Percentiles rank a stretch among this genome's conserved stretches.
These are phyloP conservation scores for Candida boleticola DNA, from an alignment of 805 yeast species.

Conservation along the genomic window DNA sequence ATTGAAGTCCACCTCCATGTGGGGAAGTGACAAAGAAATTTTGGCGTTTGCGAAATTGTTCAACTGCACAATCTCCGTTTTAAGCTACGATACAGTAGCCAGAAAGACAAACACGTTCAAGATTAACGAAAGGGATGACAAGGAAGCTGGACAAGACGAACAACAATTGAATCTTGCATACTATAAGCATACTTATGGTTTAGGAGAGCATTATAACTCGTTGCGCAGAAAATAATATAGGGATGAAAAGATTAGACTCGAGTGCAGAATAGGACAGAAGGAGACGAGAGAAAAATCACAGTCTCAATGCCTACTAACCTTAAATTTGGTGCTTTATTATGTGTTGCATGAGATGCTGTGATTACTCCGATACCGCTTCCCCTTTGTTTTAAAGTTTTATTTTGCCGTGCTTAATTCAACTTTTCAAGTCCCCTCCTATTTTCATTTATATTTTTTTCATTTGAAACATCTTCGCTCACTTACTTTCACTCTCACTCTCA, in stretches of 20 bases:
- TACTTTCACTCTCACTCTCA: no score
- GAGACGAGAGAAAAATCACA: not conserved
- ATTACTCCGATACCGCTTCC: no score
- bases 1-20: conserved; percentile 74
- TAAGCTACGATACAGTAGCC: conserved; percentile 74
- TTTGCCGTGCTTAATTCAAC: no score
- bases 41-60: conserved; percentile 74
- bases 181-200: conserved; percentile 79
- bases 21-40: conserved; percentile 97
- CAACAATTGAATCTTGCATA: conserved; percentile 70
- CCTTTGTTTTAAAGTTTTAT: no score
- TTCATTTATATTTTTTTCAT: no score
- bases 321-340: no score
- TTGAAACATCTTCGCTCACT: no score
- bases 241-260: no score
- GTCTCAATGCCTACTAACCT: no score
- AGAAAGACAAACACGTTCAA: conserved; percentile 48
- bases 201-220: conserved; percentile 96
- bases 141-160: conserved; percentile 41
- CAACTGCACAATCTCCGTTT: conserved; percentile 70
- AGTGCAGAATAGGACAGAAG: no score
- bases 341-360: no score
- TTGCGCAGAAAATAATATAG: conserved; percentile 13
- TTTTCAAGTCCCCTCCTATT: no score
- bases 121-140: not conserved